Evolutionary conservation across 306 rosid genomes (phyloP).

Genomic region (Oxytropis ochrocephala): DNA sequence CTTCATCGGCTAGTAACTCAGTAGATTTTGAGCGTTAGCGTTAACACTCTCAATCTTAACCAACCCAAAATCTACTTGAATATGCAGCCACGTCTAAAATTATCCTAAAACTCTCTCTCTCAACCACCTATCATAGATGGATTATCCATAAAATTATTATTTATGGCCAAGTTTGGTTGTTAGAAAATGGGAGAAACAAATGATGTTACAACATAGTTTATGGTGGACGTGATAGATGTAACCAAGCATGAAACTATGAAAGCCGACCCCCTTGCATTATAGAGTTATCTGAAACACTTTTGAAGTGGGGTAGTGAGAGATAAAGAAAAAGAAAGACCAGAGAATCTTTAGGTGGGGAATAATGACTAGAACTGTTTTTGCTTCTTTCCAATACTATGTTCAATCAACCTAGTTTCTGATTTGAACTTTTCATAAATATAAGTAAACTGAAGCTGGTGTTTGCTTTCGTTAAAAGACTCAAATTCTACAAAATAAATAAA

Average conservation of each 20-base stretch:
- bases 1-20: too few relatives aligned
- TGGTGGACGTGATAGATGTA: constrained; percentile 32
- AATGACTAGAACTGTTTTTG: constrained; percentile 11
- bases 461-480: constrained; percentile 18
- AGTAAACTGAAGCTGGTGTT: constrained; percentile 1
- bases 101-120: not conserved
- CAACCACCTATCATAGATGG: not conserved
- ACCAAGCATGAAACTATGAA: constrained; percentile 24
- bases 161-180: constrained; percentile 28
- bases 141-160: not conserved
- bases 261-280: constrained; percentile 36
- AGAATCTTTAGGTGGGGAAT: constrained; percentile 48
- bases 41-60: too few relatives aligned
- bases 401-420: constrained; percentile 28
- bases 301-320: constrained; percentile 20
- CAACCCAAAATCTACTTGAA: too few relatives aligned
- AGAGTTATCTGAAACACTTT: constrained; percentile 32
- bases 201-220: constrained; percentile 7
- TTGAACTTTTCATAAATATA: constrained; percentile 13
- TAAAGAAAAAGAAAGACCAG: constrained; percentile 8
- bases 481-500: constrained; percentile 3
- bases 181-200: constrained; percentile 21
- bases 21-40: too few relatives aligned
- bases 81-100: not conserved
- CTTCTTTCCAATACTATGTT: constrained; percentile 26